phyloP scores from a whole-genome alignment of 2,329 filamentous ascomycete genomes.

The Blumeria hordei region DNA sequence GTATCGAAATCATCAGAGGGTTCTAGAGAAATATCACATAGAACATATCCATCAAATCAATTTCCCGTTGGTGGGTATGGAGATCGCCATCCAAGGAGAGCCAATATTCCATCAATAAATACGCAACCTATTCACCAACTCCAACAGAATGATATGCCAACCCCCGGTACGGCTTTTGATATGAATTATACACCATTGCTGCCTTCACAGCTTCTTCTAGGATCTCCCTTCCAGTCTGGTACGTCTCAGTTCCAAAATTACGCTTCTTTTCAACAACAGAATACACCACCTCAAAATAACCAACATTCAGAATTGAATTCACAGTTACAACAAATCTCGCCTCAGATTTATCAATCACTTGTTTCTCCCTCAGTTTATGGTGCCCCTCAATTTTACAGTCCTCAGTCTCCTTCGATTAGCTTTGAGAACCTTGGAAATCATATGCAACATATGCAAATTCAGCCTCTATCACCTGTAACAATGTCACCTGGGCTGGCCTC shows the following conservation, averaged over 20 bases:
- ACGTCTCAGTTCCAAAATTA: constrained; percentile 82
- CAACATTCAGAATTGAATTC: constrained; percentile 40
- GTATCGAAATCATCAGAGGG: constrained; percentile 62
- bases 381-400: constrained; percentile 56
- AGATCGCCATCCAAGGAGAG: constrained; percentile 63
- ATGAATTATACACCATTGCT: constrained; percentile 97
- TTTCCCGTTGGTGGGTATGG: constrained; percentile 50
- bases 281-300: constrained; percentile 27
- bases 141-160: constrained; percentile 47
- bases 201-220: constrained; percentile 79
- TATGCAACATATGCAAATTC: constrained; percentile 23
- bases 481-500: constrained; percentile 62
- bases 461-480: constrained; percentile 48
- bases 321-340: constrained; percentile 57
- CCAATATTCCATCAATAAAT: constrained; percentile 80
- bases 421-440: constrained; percentile 27
- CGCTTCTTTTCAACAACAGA: constrained; percentile 43
- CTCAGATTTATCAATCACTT: constrained; percentile 62
- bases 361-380: constrained; percentile 70
- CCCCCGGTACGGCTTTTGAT: constrained; percentile 72
- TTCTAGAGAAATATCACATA: constrained; percentile 79
- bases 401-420: constrained; percentile 67
- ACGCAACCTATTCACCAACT: constrained; percentile 40
- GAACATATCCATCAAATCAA: constrained; percentile 69
- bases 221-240: constrained; percentile 89